Evolutionary conservation across 345 rosid genomes (phyloP), one percentile per base, ranked within the genome.

Genomic region (Citrus inodora): DNA sequence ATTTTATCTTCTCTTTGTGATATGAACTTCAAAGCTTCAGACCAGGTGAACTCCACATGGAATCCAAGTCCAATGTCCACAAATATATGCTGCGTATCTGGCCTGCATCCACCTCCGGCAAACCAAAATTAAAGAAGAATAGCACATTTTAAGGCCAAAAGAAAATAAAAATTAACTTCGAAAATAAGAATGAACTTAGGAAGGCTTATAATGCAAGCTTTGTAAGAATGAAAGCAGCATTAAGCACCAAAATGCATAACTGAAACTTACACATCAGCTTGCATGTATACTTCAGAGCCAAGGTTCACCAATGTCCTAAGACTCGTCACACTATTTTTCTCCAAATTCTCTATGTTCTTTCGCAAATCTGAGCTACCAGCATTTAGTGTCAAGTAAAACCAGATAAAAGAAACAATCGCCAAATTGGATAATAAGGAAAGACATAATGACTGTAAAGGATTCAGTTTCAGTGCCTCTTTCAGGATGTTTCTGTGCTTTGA

Each of bases 221-320:
- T 21, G 32, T 21, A 70, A 46, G 69, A 42, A 71, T 51, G 30
- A 27, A 70, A 79, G 19, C n/a, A 59, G 17, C 69, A 68, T 19
- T 11, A 70, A 51, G 55, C 28, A 77, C 62, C 74, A 74, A 21
- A 46, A 76, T 66, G 27, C 80, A 22, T 7, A 82, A 53, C 30
- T 73, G 72, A 63, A 32, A 83, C 98, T 77, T 87, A 94, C 98
- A 92, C 98, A 85, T 92, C 93, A 51, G 98, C 97, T 83, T 96
- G 98, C 97, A 92, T 80, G 86, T 92, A 92, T 16, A 96, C 94
- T 80, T 94, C 98, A 78, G 99, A 94, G 71, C 98, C 99, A n/a
- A 96, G 88, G 80, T 96, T 94, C 77, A 94, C 98, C 90, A 87
- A 56, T 24, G 99, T 94, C 82, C 89, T 90, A 37, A 96, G 92